These are phyloP conservation scores for Aspergillus conjunctus DNA, from an alignment of 495 filamentous ascomycete genomes.

Conservation along the genomic window DNA sequence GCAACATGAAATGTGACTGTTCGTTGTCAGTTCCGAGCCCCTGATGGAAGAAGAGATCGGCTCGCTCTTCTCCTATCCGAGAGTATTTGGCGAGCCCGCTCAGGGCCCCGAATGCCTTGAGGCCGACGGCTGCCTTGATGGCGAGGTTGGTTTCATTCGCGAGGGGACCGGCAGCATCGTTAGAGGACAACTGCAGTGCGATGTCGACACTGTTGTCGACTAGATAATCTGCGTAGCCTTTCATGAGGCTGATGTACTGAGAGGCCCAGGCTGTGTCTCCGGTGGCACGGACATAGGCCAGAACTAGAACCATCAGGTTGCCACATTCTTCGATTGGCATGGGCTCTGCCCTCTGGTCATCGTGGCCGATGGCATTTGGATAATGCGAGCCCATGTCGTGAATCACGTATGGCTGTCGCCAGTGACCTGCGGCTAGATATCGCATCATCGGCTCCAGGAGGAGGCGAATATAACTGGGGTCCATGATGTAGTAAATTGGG, in stretches of 20 bases:
- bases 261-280: slow-evolving; percentile 41
- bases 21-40: slow-evolving; percentile 39
- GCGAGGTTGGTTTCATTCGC: slow-evolving; percentile 60
- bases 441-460: slow-evolving; percentile 53
- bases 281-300: slow-evolving; percentile 46
- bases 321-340: slow-evolving; percentile 55
- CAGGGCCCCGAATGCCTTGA: slow-evolving; percentile 52
- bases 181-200: slow-evolving; percentile 54
- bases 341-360: slow-evolving; percentile 44
- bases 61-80: slow-evolving; percentile 40
- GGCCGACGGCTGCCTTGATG: slow-evolving; percentile 57
- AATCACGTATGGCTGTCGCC: slow-evolving; percentile 44
- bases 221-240: slow-evolving; percentile 55
- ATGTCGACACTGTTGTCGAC: slow-evolving; percentile 52
- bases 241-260: slow-evolving; percentile 39
- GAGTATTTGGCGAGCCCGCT: slow-evolving; percentile 44
- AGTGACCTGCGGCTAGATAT: slow-evolving; percentile 50
- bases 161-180: slow-evolving; percentile 53
- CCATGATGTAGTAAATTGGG: slow-evolving; percentile 52
- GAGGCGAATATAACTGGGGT: slow-evolving; percentile 51
- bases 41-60: slow-evolving; percentile 41
- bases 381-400: slow-evolving; percentile 52
- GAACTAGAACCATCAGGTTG: slow-evolving; percentile 47
- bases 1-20: slow-evolving; percentile 48
- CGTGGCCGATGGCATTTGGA: slow-evolving; percentile 53